Evolutionary conservation across 2,329 filamentous ascomycete genomes (phyloP).

Genomic region (Aspergillus caelatus): DNA sequence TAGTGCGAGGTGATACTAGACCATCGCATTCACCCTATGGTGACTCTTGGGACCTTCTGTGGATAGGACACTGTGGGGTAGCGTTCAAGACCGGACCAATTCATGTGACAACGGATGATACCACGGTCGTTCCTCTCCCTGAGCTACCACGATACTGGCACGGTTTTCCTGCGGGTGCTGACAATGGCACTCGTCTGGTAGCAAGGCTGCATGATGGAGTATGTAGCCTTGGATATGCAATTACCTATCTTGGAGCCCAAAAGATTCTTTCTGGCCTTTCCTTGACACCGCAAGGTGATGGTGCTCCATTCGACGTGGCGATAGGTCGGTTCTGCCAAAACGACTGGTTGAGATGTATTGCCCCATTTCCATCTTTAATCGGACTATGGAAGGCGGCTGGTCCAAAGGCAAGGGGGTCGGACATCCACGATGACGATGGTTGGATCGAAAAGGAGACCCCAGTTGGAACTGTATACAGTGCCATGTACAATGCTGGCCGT

Average conservation of each 20-base stretch:
- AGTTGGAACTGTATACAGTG: slow-evolving; percentile 3
- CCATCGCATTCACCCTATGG: slow-evolving; percentile 30
- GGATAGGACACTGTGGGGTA: slow-evolving; percentile 41
- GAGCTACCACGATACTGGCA: slow-evolving; percentile 3
- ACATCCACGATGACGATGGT: slow-evolving; percentile 7
- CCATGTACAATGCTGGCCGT: not conserved
- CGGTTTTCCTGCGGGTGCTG: not conserved
- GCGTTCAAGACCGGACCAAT: not conserved
- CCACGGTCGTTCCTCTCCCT: not conserved
- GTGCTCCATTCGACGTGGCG: not conserved
- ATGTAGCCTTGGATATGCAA: slow-evolving; percentile 3
- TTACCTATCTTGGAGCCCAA: slow-evolving; percentile 2
- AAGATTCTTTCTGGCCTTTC: slow-evolving; percentile 4
- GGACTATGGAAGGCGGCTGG: slow-evolving; percentile 3
- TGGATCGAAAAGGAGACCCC: not conserved
- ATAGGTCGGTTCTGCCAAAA: not conserved
- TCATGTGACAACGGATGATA: not conserved
- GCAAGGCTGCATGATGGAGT: not conserved
- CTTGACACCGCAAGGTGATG: not conserved
- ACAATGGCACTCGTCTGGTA: slow-evolving; percentile 5
- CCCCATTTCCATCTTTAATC: slow-evolving; percentile 1
- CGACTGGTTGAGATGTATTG: slow-evolving; percentile 4
- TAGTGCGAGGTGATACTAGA: slow-evolving; percentile 23
- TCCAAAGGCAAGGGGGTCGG: not conserved
- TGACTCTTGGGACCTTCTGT: slow-evolving; percentile 40